Evolutionary conservation across 768 basidiomycete species (phyloP).

Genomic region (Podaxis sp.): DNA sequence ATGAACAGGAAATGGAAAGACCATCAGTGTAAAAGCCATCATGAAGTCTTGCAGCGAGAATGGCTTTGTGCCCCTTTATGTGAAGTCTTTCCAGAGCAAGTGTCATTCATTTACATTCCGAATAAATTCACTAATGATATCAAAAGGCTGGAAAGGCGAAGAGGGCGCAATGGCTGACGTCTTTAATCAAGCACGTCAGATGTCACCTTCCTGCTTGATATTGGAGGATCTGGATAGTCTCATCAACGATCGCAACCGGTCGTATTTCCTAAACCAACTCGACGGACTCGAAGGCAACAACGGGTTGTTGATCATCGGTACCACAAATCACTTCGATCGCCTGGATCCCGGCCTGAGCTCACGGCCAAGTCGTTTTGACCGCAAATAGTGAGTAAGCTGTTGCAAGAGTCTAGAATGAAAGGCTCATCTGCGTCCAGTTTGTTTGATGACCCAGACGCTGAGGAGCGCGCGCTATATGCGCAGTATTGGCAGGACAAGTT

Average conservation of each 20-base stretch:
- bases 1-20: conserved; percentile 73
- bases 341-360: conserved; percentile 76
- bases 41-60: conserved; percentile 70
- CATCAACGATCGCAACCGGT: conserved; percentile 75
- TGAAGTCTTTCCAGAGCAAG: conserved; percentile 77
- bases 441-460: conserved; percentile 69
- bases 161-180: conserved; percentile 65
- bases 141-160: conserved; percentile 56
- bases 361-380: conserved; percentile 82
- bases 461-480: conserved; percentile 66
- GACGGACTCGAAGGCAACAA: conserved; percentile 82
- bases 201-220: conserved; percentile 65
- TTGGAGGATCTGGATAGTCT: conserved; percentile 69
- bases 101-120: conserved; percentile 1
- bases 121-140: neutral
- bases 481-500: conserved; percentile 85
- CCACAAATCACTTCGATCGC: conserved; percentile 82
- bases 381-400: conserved; percentile 69
- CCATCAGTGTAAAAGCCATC: conserved; percentile 78
- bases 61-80: conserved; percentile 72
- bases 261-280: conserved; percentile 86
- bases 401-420: neutral
- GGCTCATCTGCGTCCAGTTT: conserved; percentile 38
- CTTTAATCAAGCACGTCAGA: conserved; percentile 71
- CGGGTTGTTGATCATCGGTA: conserved; percentile 73